Conservation (phyloP, 2,329 filamentous ascomycete genomes). For the Colletotrichum tanaceti region DNA sequence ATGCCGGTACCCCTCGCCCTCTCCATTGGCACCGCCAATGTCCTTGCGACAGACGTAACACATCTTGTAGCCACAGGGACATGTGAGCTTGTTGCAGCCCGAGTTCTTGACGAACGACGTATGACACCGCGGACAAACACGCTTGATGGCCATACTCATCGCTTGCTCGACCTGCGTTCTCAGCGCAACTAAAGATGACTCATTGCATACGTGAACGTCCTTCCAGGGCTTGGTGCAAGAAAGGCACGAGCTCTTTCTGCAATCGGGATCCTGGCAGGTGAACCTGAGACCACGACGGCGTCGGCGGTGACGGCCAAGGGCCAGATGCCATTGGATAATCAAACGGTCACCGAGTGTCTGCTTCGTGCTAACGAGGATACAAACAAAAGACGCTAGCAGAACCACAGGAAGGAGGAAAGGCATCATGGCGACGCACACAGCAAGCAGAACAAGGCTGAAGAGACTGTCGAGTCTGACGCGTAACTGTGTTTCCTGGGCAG, state of each 20-base stretch:
- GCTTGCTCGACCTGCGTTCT: constrained; percentile 92
- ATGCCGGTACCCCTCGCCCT: constrained; percentile 83
- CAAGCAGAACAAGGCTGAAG: constrained; percentile 61
- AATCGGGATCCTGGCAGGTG: constrained; percentile 76
- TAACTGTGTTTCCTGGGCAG: constrained; percentile 64
- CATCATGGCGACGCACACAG: constrained; percentile 64
- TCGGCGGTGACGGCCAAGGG: constrained; percentile 75
- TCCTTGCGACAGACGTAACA: constrained; percentile 94
- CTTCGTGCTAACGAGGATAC: constrained; percentile 57
- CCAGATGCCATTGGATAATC: constrained; percentile 63
- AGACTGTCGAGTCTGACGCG: constrained; percentile 66
- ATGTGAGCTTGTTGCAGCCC: constrained; percentile 97
- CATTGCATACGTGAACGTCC: constrained; percentile 91
- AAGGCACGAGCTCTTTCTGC: constrained; percentile 79
- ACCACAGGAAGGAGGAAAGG: constrained; percentile 67
- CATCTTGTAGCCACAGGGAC: constrained; percentile 96
- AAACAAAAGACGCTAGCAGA: constrained; percentile 59
- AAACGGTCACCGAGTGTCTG: constrained; percentile 57
- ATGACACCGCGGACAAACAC: constrained; percentile 91
- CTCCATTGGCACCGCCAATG: constrained; percentile 60
- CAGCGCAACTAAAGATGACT: constrained; percentile 82
- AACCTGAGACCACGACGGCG: constrained; percentile 81
- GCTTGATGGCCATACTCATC: constrained; percentile 93
- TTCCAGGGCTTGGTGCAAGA: constrained; percentile 85
- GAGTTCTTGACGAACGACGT: constrained; percentile 92